Evolutionary conservation across 1,284 basidiomycete genomes (phyloP), one percentile per base, ranked within the genome.

Genomic region (Erythrobasidium hasegawianum): DNA sequence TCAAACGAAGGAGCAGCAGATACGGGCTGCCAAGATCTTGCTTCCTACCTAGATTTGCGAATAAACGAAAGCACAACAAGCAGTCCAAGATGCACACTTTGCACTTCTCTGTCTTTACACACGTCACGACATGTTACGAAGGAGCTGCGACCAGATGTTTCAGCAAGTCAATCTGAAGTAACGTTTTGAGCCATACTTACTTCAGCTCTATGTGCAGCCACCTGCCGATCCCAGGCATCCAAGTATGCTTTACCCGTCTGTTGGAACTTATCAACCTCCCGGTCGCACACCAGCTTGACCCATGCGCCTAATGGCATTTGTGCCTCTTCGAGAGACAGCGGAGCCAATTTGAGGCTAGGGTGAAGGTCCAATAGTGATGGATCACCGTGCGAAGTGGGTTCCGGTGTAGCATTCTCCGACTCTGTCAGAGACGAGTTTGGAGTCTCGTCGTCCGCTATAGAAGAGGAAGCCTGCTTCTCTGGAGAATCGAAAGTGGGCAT

Each of bases 401-500:
- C 27, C 27, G 55, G n/a, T 5, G 22, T 39, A 18, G 29, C n/a
- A 24, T 18, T n/a, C 16, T 57, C 55, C 26, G 33, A 57, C 39
- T 13, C 29, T 7, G 26, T 20, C 8, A 20, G 52, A 20, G 16
- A 24, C 5, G n/a, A 24, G n/a, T 47, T 47, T 18, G 45, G 45
- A 4, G 45, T 18, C 16, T 18, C n/a, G 16, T 18, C 22, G 14
- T 47, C n/a, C 22, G 45, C 45, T 33, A 33, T 33, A 4, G 33
- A 47, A 18, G 45, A 18, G 13, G 24, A 38, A 14, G 29, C 11
- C 4, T 5, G 20, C 38, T 53, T 57, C 18, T 58, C 62, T 40
- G 62, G 62, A 16, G 62, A 65, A 29, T 57, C 62, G 33, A 65
- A 65, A 20, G 45, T 65, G 5, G 62, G 62, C 9, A 49, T 50